Base-by-base conservation (phyloP, 768 basidiomycete species). In the Kwoniella shandongensis region DNA sequence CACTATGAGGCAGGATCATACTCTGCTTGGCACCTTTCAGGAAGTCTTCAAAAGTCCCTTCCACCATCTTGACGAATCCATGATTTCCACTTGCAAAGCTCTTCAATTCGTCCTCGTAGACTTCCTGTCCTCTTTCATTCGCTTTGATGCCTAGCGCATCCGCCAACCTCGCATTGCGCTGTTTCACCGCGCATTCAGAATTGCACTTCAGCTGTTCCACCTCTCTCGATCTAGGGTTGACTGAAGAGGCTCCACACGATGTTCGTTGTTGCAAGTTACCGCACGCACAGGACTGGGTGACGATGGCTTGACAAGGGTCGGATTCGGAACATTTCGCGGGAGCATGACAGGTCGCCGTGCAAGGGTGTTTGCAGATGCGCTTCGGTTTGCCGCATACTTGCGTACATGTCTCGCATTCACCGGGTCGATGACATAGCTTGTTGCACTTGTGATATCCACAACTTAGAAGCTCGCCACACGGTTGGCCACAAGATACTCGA, bases 361-460 rank as follows among this genome's bases (percentile, higher is more conserved):
- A 96, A 0, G 88, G 85, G 62, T 96, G 91, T 8, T 82, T 79
- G 5, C 92, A 98, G 53, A 86, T 80, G 75, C 87, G 88, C 47
- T 92, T 83, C 2, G 86, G 79, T 77, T 97, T 99, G 17, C 89
- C 88, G 70, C 96, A 99, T 2, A 82, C 80, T 29, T 86, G 81
- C 2, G 80, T 81, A 76, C 92, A 96, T 0, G 80, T 51, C 1
- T 90, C 90, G 69, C 94, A 98, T 4, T 82, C 83, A 41, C 86
- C 90, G 2, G 81, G 56, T 18, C 64, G 79, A 69, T 99, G 96
- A 75, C 96, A 99, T 0, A 81, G 67, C 53, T 85, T 82, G 57
- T 87, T 85, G 73, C 96, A 99, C 13, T 81, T 84, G 73, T 99
- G 96, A 72, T 87, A 91, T 1, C 94, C 96, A 67, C 96, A 99